Evolutionary conservation across 306 rosid species (phyloP), one percentile per base, ranked within the genome.

Genomic region (Dryas alaskensis): DNA sequence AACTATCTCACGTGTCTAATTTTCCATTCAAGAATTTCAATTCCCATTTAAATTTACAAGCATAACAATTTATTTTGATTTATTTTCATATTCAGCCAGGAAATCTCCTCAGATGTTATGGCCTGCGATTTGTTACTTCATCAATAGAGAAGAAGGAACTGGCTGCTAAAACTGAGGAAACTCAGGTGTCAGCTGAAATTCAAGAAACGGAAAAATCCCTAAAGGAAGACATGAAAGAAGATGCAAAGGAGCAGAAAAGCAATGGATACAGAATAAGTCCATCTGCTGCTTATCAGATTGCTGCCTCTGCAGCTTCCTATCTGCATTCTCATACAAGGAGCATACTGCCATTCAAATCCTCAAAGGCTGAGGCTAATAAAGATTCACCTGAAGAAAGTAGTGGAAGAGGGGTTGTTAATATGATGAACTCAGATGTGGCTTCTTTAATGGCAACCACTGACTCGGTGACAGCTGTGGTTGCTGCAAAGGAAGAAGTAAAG

Each of bases 401-500:
- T 48, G 79, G 69, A 62, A 84, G 80, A 65, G 42, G 22, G 64
- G 53, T 42, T 43, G 77, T 76, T 60, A 75, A 74, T 79, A 78
- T 76, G 87, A 67, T 77, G 65, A 81, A 87, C 79, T 60, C 87
- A 25, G 98, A 91, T 39, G 78, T 89, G 78, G 92, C 86, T 72
- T 92, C 97, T 81, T 80, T 92, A 71, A 88, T 83, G 92, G 98
- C 95, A 37, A 91, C 97, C 62, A 89, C 92, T 0, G 95, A 94
- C 76, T 91, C 98, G 1, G 92, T 94, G 75, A 94, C 97, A 7
- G 90, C 97, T 11, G 98, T 91, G 45, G 96, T 91, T 81, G 98
- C 98, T 58, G 98, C 98, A 52, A 83, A 89, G 87, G 97, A 94
- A 81, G 97, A 94, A 83, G 97, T 89, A 69, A 94, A 94, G 76